Percentiles rank a stretch among this genome's conserved stretches.
Evolutionary conservation across 192 early-diverging fungal species (phyloP).

Genomic region (Podila horticola): DNA sequence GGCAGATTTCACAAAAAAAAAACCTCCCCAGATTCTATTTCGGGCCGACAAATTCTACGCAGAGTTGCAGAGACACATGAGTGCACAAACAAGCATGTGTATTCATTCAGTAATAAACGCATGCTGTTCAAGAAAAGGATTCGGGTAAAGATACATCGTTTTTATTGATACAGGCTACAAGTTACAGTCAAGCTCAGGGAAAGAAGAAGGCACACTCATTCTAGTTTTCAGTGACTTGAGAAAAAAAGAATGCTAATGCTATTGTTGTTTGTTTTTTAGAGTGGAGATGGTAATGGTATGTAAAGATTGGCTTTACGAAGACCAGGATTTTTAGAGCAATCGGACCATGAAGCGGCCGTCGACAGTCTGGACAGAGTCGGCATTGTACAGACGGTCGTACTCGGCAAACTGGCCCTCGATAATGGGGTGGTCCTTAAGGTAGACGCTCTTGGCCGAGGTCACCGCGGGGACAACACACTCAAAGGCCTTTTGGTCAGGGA

Average conservation of each 20-base stretch:
- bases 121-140: background rate
- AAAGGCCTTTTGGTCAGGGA: conserved; percentile 32
- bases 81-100: background rate
- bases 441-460: conserved; percentile 15
- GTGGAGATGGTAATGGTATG: background rate
- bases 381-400: conserved; percentile 33
- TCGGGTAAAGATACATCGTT: background rate
- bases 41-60: background rate
- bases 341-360: conserved; percentile 41
- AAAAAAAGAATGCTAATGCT: background rate
- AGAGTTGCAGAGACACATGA: background rate
- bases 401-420: conserved; percentile 27
- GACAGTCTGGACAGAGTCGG: conserved; percentile 30
- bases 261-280: background rate
- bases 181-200: no score
- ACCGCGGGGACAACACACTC: conserved; percentile 24
- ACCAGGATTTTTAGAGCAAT: conserved; percentile 8
- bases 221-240: no score
- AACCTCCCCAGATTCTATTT: background rate
- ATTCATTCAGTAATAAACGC: background rate
- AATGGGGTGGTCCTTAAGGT: conserved; percentile 32
- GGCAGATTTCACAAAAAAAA: background rate
- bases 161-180: no score
- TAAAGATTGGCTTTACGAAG: background rate
- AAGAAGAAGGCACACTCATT: no score